Evolutionary conservation across 2,329 filamentous ascomycete species (phyloP), one percentile per base, ranked within the genome.

Genomic region (Aspergillus sp.): DNA sequence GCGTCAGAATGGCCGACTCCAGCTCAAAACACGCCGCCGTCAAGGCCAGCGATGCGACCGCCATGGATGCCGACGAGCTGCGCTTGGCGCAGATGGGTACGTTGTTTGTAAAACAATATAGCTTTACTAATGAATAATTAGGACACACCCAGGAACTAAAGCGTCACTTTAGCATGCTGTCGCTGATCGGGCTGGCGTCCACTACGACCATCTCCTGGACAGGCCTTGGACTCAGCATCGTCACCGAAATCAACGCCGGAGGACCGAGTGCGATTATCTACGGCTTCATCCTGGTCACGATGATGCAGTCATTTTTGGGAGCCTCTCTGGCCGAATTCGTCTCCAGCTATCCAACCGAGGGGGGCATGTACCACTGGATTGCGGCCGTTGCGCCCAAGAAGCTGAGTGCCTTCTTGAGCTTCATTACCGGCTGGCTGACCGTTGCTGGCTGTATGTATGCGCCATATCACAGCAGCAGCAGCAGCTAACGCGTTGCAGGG

Each of bases 301-400:
- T 58, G 24, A 47, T 58, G 42, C 47, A 55, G 32, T 52, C 39
- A 4, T 50, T 55, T 7, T 26, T 58, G 3, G 56, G 41, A 2
- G 56, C 52, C 13, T 55, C 52, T 9, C 36, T 58, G 26, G 56
- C 56, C 1, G 56, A 58, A 36, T 52, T 58, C 22, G 52, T 52
- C 13, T 55, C 52, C 24, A 52, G 47, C 48, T 58, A 58, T 30
- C 56, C 52, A 2, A 58, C 56, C 4, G 56, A 51, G 17, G 56
- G 56, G 3, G 56, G 56, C n/a, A 52, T 55, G 48, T 58, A 58
- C 26, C 56, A 58, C 30, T 55, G 52, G 56, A 58, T 55, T 22
- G 52, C 52, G 2, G 52, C 51, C 1, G n/a, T 58, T n/a, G 56
- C 56, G 7, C 56, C 56, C 6, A 58, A 42, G 42, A 50, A 20